Percentiles rank a stretch among this genome's conserved stretches.
These are phyloP conservation scores for Aspergillus mulundensis DNA, from an alignment of 495 filamentous ascomycete species.

Conservation along the genomic window DNA sequence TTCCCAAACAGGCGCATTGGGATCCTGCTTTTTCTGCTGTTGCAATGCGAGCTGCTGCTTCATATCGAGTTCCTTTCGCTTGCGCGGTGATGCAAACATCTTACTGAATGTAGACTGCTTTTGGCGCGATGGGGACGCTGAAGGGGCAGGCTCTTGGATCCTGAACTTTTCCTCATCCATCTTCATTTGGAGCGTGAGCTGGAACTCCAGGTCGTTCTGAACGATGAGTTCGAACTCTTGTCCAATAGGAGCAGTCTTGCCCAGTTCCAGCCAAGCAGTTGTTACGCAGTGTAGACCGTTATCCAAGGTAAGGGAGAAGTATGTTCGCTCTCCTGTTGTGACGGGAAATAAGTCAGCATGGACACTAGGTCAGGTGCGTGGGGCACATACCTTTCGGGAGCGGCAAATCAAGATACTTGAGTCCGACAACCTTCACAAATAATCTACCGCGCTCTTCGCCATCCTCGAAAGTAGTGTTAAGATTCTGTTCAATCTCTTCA, in stretches of 20 bases:
- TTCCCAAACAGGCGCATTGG: constrained; percentile 68
- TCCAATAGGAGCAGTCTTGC: constrained; percentile 88
- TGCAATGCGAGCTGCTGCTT: constrained; percentile 74
- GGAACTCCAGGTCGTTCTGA: constrained; percentile 93
- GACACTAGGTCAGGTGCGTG: background rate
- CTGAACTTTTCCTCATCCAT: constrained; percentile 65
- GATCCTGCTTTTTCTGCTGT: constrained; percentile 64
- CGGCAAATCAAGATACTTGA: constrained; percentile 90
- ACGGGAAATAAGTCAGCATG: constrained; percentile 15
- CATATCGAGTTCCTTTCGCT: constrained; percentile 87
- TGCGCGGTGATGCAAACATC: constrained; percentile 90
- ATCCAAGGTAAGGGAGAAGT: constrained; percentile 91
- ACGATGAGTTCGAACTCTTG: constrained; percentile 98
- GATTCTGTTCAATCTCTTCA: constrained; percentile 54
- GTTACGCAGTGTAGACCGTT: constrained; percentile 98
- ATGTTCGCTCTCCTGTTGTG: constrained; percentile 71
- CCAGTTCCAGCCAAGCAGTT: constrained; percentile 90
- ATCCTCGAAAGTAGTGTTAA: constrained; percentile 60
- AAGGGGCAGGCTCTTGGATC: constrained; percentile 44
- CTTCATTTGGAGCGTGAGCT: constrained; percentile 93
- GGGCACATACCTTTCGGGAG: constrained; percentile 73
- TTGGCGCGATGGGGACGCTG: constrained; percentile 52
- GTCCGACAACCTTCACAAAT: constrained; percentile 95
- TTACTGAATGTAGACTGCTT: constrained; percentile 85
- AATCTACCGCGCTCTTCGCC: constrained; percentile 85